Conservation (phyloP, 2,329 filamentous ascomycete species). For the Pezizomycotina sp. region DNA sequence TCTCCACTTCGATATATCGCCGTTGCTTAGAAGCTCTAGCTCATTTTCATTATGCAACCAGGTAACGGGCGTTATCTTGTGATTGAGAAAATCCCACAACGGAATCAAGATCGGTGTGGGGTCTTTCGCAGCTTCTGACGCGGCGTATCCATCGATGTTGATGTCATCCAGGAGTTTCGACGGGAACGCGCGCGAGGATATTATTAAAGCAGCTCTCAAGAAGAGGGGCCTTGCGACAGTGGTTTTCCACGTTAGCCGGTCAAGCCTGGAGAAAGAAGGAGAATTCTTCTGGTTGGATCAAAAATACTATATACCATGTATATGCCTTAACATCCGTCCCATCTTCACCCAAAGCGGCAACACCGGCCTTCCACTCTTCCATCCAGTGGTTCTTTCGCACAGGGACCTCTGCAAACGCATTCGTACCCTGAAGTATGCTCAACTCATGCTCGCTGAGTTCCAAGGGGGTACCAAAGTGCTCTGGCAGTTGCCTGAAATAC, state of each 20-base stretch:
- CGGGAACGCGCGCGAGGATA: conserved; percentile 37
- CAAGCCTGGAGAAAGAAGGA: neutral
- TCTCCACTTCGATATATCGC: conserved; percentile 30
- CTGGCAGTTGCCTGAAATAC: conserved; percentile 23
- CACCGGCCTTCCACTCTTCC: conserved; percentile 28
- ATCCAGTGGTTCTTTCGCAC: conserved; percentile 28
- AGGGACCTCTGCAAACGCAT: conserved; percentile 20
- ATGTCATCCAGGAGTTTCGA: conserved; percentile 26
- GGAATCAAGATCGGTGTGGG: conserved; percentile 35
- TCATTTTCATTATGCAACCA: conserved; percentile 28
- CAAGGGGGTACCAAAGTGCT: conserved; percentile 23
- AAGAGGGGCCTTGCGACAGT: conserved; percentile 31
- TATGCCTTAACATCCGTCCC: conserved; percentile 28
- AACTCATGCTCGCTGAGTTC: conserved; percentile 22
- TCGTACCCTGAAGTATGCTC: conserved; percentile 23
- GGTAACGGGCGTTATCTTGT: conserved; percentile 34
- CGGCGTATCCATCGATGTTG: neutral
- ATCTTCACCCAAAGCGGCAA: conserved; percentile 25
- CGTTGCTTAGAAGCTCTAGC: conserved; percentile 20
- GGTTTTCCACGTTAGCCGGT: neutral
- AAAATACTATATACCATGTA: conserved; percentile 29
- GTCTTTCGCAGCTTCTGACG: conserved; percentile 16
- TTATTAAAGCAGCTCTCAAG: conserved; percentile 37
- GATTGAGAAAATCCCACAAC: conserved; percentile 36
- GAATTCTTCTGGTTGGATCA: neutral